A percentile compares a stretch with the other conserved stretches of the same genome.
Evolutionary conservation across 2,329 filamentous ascomycete species (phyloP).

Genomic region (Calonectria montana): DNA sequence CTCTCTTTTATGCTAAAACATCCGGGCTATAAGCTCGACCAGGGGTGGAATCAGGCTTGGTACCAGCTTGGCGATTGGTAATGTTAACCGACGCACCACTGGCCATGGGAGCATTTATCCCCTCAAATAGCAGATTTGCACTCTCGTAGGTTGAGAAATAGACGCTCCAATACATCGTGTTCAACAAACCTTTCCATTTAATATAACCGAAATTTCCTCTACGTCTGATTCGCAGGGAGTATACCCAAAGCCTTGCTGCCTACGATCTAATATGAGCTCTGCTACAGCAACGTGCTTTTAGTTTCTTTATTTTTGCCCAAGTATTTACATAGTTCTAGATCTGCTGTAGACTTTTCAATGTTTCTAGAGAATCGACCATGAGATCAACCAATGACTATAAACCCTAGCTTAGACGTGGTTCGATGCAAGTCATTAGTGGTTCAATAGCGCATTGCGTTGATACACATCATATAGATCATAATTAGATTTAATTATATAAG

Average conservation of each 20-base stretch:
- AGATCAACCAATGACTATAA: conserved; percentile 90
- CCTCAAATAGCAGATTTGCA: conserved; percentile 73
- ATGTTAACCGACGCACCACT: conserved; percentile 78
- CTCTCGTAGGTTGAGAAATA: conserved; percentile 92
- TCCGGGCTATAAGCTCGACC: conserved; percentile 89
- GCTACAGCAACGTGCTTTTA: conserved; percentile 66
- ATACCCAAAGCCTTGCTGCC: conserved; percentile 88
- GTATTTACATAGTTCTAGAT: conserved; percentile 78
- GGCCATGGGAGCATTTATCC: conserved; percentile 71
- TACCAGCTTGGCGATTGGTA: conserved; percentile 81
- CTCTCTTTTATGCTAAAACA: conserved; percentile 62
- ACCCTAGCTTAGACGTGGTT: conserved; percentile 76
- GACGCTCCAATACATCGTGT: conserved; percentile 67
- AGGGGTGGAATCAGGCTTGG: conserved; percentile 90
- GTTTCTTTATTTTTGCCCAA: conserved; percentile 69
- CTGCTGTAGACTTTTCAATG: conserved; percentile 87
- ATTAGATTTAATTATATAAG: conserved; percentile 22
- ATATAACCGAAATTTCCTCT: too few relatives aligned
- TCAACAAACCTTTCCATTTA: neutral
- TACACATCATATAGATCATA: conserved; percentile 48
- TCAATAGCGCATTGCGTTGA: neutral
- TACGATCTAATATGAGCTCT: conserved; percentile 87
- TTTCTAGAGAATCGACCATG: conserved; percentile 88
- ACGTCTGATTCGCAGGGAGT: conserved; percentile 78
- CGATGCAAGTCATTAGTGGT: conserved; percentile 26